Base-by-base conservation (phyloP, 306 rosid genomes). In the Vachellia pachyceras region DNA sequence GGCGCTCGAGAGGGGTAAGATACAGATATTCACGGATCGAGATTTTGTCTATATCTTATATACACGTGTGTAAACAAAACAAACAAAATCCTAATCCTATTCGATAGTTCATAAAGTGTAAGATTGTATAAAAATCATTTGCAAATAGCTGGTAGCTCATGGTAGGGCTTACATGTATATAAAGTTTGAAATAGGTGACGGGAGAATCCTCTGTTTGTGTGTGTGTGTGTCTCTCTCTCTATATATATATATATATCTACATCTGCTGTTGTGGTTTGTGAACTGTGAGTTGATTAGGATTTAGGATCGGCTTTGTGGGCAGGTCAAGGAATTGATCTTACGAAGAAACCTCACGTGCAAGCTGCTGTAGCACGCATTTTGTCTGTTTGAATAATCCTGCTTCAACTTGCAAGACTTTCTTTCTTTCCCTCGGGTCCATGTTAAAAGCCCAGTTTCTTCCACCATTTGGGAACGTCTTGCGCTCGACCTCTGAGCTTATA, bases 301-400 rank as follows among this genome's bases (percentile, higher is more conserved):
- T 39, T 40, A n/a, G 57, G 22, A 50, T 33, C 10, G 49, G 36
- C 29, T 45, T n/a, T n/a, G n/a, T n/a, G n/a, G n/a, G n/a, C n/a
- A n/a, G n/a, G n/a, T n/a, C n/a, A n/a, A n/a, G n/a, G n/a, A n/a
- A n/a, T n/a, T n/a, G n/a, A n/a, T n/a, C n/a, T n/a, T n/a, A n/a
- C n/a, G n/a, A n/a, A 65, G 69, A 80, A 77, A 68, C 83, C 83
- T 85, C 88, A 81, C 88, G 88, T 85, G 88, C 81, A 78, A 36
- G 50, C 75, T 3, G 46, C 85, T 85, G 80, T 85, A 81, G 85
- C 82, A n/a, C n/a, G n/a, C n/a, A 23, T 61, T 72, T 67, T 81
- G 68, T 84, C 77, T 80, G 54, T 22, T 42, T 63, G 50, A 23
- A 25, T 70, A 80, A 64, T 73, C 73, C 69, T 39, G 73, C 42